A percentile compares a stretch with the other conserved stretches of the same genome.
These are phyloP conservation scores for Alternaria angustiovoidea DNA, from an alignment of 2,329 filamentous ascomycete species.

Conservation along the genomic window DNA sequence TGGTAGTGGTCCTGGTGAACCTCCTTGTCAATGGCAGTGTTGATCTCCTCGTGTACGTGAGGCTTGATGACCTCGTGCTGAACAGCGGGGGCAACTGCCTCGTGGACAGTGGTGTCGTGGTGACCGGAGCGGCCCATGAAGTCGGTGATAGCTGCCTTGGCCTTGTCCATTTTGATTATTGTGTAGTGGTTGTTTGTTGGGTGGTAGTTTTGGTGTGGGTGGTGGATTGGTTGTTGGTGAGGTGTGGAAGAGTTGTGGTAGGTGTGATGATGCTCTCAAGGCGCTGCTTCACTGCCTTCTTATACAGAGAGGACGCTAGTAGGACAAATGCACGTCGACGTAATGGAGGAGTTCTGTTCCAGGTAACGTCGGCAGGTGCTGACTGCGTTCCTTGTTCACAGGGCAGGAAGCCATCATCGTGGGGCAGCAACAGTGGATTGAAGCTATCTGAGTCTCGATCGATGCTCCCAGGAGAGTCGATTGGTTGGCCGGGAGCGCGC, in stretches of 20 bases:
- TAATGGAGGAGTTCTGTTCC: conserved; percentile 27
- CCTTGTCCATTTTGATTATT: conserved; percentile 63
- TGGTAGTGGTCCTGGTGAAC: conserved; percentile 77
- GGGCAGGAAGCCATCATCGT: conserved; percentile 5
- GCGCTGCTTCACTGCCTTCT: conserved; percentile 21
- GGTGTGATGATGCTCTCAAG: conserved; percentile 17
- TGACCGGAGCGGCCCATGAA: conserved; percentile 69
- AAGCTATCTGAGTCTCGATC: conserved; percentile 13
- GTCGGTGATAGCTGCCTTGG: conserved; percentile 67
- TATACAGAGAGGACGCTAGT: conserved; percentile 25
- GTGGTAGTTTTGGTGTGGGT: conserved; percentile 4
- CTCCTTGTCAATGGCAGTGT: conserved; percentile 71
- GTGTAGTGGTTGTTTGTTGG: conserved; percentile 5
- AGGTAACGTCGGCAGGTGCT: background rate
- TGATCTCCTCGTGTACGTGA: conserved; percentile 68
- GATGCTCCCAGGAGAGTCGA: conserved; percentile 9
- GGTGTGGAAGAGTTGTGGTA: conserved; percentile 15
- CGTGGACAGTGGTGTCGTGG: conserved; percentile 74
- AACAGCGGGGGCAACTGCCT: conserved; percentile 68
- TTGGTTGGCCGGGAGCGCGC: conserved; percentile 8
- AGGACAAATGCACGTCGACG: conserved; percentile 29
- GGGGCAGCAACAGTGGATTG: conserved; percentile 8
- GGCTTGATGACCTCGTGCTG: conserved; percentile 68
- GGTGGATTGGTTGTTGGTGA: conserved; percentile 3
- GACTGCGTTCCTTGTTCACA: conserved; percentile 3